Evolutionary conservation across 305 asterid species (phyloP).

Genomic region (Solanum hybrid): DNA sequence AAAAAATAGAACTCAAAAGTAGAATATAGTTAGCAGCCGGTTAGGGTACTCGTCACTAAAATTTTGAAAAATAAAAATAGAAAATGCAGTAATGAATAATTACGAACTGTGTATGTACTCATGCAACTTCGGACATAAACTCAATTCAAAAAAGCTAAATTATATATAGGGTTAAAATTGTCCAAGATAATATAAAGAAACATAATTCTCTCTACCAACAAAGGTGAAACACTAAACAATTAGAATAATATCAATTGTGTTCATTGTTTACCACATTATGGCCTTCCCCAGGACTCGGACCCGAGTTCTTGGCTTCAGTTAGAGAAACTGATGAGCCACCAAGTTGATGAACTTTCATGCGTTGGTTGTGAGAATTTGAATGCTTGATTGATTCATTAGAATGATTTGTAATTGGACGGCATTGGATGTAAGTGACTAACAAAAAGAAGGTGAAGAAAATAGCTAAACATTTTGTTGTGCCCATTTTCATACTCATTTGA

Average conservation of each 20-base stretch:
- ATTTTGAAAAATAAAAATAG: neutral
- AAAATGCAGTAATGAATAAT: neutral
- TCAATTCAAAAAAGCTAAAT: neutral
- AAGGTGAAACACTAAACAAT: neutral
- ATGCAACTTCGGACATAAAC: neutral
- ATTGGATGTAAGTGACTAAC: constrained; percentile 3
- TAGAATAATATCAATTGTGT: neutral
- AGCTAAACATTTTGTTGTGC: neutral
- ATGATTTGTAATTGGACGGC: neutral
- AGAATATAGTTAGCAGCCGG: neutral
- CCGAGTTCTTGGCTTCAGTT: constrained; percentile 11
- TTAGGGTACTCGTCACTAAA: neutral
- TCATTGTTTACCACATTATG: neutral
- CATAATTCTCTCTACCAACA: neutral
- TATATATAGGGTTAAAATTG: neutral
- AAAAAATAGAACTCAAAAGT: neutral
- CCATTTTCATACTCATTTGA: neutral
- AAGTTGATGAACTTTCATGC: neutral
- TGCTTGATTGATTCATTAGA: neutral
- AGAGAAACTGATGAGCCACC: neutral
- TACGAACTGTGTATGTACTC: neutral
- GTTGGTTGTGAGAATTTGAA: neutral
- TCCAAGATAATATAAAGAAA: neutral
- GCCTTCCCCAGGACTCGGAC: constrained; percentile 33
- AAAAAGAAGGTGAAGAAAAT: constrained; percentile 5